phyloP scores from a whole-genome alignment of 192 early-diverging fungal genomes.

The Spizellomyces punctatus region DNA sequence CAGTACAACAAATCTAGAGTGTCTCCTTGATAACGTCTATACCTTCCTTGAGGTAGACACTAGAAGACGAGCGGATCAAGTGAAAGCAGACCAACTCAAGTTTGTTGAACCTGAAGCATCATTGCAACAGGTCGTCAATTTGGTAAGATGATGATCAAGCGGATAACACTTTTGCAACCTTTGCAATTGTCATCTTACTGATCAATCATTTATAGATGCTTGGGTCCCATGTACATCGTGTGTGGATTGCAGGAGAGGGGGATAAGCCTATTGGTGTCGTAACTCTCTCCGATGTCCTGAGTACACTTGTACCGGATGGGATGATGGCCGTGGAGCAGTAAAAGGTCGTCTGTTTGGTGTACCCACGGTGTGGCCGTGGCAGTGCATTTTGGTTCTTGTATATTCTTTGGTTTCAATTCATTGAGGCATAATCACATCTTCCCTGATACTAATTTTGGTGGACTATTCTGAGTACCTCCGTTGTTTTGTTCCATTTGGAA shows the following conservation, averaged over 20 bases:
- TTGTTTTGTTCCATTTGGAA: no score
- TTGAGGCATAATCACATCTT: no score
- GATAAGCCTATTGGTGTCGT: conserved; percentile 70
- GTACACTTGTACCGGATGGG: conserved; percentile 49
- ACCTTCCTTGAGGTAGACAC: conserved; percentile 59
- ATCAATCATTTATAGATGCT: conserved; percentile 34
- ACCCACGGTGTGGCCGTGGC: no score
- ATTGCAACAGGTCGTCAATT: conserved; percentile 56
- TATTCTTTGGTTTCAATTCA: no score
- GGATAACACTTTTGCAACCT: neutral
- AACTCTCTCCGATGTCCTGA: conserved; percentile 69
- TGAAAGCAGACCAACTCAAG: conserved; percentile 58
- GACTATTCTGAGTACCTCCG: no score
- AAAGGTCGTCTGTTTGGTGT: neutral
- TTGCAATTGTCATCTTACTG: neutral
- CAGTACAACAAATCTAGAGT: conserved; percentile 54
- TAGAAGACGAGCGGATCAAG: conserved; percentile 41
- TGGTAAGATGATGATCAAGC: neutral
- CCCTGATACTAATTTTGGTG: no score
- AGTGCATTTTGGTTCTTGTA: no score
- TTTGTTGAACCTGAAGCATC: conserved; percentile 33
- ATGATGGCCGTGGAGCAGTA: conserved; percentile 26
- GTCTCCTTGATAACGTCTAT: conserved; percentile 65
- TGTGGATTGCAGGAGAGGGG: conserved; percentile 67
- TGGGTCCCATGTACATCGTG: conserved; percentile 55